Evolutionary conservation across 441 rosid species (phyloP).

Genomic region (Populus hybrid): DNA sequence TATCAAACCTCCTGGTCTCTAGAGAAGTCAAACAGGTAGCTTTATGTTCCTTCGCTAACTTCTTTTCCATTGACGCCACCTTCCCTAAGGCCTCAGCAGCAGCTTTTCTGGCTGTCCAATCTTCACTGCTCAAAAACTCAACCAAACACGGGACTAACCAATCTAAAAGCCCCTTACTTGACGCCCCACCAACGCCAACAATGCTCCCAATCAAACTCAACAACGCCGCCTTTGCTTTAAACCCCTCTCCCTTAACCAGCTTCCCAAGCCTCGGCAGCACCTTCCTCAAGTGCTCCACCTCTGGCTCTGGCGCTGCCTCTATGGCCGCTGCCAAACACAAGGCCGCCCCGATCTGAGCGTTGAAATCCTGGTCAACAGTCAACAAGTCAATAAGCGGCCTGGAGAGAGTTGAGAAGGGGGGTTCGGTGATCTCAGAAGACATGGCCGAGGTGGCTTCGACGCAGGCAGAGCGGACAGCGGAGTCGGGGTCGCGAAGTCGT

Average conservation of each 20-base stretch:
- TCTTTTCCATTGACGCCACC: conserved; percentile 56
- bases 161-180: conserved; percentile 54
- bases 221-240: conserved; percentile 66
- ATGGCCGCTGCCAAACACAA: conserved; percentile 78
- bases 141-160: conserved; percentile 67
- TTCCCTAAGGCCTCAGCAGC: conserved; percentile 80
- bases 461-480: conserved; percentile 85
- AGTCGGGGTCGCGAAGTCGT: conserved; percentile 82
- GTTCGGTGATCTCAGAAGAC: conserved; percentile 54
- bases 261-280: conserved; percentile 72
- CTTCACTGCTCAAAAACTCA: conserved; percentile 72
- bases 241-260: conserved; percentile 61
- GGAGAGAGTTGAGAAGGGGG: conserved; percentile 58
- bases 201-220: conserved; percentile 68
- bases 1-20: conserved; percentile 76
- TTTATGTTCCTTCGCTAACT: conserved; percentile 53
- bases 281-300: conserved; percentile 60
- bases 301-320: conserved; percentile 77
- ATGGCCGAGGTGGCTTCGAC: conserved; percentile 64
- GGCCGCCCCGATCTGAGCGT: conserved; percentile 82
- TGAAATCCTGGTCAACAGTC: conserved; percentile 64
- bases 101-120: conserved; percentile 85
- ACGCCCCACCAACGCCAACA: conserved; percentile 63
- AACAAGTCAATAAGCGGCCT: conserved; percentile 68
- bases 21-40: conserved; percentile 48